Base-by-base conservation (phyloP, 345 rosid species). In the Melastoma malabathricum region DNA sequence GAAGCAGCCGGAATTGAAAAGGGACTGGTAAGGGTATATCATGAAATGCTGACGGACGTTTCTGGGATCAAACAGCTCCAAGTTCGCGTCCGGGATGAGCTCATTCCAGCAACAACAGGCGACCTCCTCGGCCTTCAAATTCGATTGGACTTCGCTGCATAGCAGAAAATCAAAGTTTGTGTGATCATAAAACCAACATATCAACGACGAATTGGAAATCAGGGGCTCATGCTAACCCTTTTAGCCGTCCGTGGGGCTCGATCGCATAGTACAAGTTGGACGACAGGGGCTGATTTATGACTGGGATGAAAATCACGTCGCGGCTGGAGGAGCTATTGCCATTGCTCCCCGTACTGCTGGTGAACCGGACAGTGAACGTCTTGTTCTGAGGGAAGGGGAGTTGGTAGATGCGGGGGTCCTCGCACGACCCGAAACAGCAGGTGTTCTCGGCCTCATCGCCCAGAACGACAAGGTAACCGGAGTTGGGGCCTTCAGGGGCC, bases 61-160 rank as follows among this genome's bases (percentile, higher is more conserved):
- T 6, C 43, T 10, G 44, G 56, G 67, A 46, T 68, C 60, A 2
- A 68, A 54, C 13, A 74, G 69, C n/a, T 16, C 57, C 2, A 70
- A 72, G 48, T 63, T 46, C 15, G 8, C 19, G 48, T 75, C 74
- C 0, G 27, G 39, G 18, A 66, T 48, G 14, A 45, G 49, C 18
- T 45, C 39, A 50, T 57, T 59, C 58, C 61, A 63, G 47, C 77
- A 72, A 43, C 70, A 72, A 14, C 55, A 52, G 39, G 46, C 41
- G 75, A 10, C 46, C 54, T 78, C 77, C 64, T 39, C 66, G 27
- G 71, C 75, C 46, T 63, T 70, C 23, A 78, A 70, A 46, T 54
- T 59, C 23, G 51, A 68, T 10, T 63, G 69, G 27, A 83, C 85
- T 69, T 74, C 63, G 68, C 85, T 80, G 72, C 48, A 56, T 49